Evolutionary conservation across 306 rosid species (phyloP).

Genomic region (Pterocarpus santalinus): DNA sequence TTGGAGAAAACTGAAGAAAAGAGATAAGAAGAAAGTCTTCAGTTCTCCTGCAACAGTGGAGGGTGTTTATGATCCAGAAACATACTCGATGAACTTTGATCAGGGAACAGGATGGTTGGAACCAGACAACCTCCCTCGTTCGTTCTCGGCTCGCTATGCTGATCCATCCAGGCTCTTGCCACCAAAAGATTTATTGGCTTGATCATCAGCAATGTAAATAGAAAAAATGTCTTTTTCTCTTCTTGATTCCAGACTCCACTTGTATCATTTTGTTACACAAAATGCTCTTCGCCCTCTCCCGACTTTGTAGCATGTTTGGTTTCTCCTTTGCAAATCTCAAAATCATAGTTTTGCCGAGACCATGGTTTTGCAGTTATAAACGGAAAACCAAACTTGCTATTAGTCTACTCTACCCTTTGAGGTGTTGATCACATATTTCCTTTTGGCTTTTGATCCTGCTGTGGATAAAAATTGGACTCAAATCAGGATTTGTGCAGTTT

Average conservation of each 20-base stretch:
- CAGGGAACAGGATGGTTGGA: slow-evolving; percentile 66
- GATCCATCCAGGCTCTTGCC: slow-evolving; percentile 65
- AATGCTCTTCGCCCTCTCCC: background rate
- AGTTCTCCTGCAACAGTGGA: slow-evolving; percentile 41
- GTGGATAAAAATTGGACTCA: background rate
- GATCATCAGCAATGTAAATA: background rate
- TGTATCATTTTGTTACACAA: slow-evolving; percentile 1
- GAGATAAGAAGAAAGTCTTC: slow-evolving; percentile 51
- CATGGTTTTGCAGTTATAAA: no score
- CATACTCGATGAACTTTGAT: slow-evolving; percentile 73
- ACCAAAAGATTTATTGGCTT: slow-evolving; percentile 45
- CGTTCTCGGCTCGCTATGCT: slow-evolving; percentile 78
- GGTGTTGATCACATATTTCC: slow-evolving; percentile 6
- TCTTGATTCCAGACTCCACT: background rate
- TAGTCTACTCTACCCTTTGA: background rate
- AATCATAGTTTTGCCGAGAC: no score
- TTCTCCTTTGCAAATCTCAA: no score
- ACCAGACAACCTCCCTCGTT: slow-evolving; percentile 63
- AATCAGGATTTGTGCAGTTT: background rate
- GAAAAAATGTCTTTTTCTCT: slow-evolving; percentile 1
- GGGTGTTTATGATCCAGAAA: slow-evolving; percentile 56
- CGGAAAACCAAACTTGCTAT: no score
- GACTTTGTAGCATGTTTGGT: no score
- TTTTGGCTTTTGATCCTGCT: slow-evolving; percentile 27
- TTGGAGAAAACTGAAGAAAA: slow-evolving; percentile 62